Evolutionary conservation across 169 alveolate species (phyloP).

Genomic region (Plasmodium ovale): DNA sequence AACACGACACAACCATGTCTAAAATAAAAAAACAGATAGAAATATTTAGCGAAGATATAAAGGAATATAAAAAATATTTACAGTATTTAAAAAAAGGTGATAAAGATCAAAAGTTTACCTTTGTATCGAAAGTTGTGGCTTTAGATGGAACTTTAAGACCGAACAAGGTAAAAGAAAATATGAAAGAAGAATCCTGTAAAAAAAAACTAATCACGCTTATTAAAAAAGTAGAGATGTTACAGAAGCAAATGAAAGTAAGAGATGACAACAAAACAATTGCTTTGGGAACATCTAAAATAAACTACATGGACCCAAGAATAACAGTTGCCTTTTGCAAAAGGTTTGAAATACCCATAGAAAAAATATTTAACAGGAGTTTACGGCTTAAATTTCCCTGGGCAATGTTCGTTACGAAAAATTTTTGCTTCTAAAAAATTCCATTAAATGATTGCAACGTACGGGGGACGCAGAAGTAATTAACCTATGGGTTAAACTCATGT

Average conservation of each 20-base stretch:
- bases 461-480: background rate
- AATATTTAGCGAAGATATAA: conserved; percentile 88
- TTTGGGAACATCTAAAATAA: conserved; percentile 98
- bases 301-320: conserved; percentile 99
- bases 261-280: conserved; percentile 98
- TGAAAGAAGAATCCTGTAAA: conserved; percentile 78
- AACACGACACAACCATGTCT: conserved; percentile 94
- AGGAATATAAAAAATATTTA: conserved; percentile 87
- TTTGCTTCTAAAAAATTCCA: conserved; percentile 85
- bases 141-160: conserved; percentile 78
- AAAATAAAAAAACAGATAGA: conserved; percentile 91
- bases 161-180: conserved; percentile 58
- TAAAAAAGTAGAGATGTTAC: conserved; percentile 75
- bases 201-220: conserved; percentile 73
- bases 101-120: conserved; percentile 78
- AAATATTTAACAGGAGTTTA: conserved; percentile 92
- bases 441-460: background rate
- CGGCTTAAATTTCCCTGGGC: conserved; percentile 99
- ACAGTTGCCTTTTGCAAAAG: conserved; percentile 97
- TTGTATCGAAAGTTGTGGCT: conserved; percentile 77
- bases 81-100: conserved; percentile 87
- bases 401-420: conserved; percentile 95
- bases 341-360: conserved; percentile 97
- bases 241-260: conserved; percentile 90
- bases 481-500: background rate